Conservation (phyloP, 2,329 filamentous ascomycete species). For the Paraphoma sp. region DNA sequence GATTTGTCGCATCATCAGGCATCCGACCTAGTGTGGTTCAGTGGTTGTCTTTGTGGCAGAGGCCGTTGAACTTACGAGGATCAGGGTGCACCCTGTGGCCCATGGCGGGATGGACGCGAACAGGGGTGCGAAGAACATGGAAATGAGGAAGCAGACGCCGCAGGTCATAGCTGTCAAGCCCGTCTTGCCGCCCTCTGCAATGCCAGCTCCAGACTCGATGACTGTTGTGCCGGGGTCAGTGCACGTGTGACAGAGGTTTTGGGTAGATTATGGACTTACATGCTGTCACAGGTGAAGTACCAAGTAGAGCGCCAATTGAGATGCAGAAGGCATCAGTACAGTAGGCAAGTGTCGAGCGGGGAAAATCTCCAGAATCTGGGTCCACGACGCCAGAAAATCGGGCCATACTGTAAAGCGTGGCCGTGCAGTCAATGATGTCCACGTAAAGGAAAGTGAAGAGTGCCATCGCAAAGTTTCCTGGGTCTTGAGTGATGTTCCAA, state of each 20-base stretch:
- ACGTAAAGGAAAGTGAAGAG: conserved; percentile 92
- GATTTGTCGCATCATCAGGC: conserved; percentile 76
- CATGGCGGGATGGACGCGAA: conserved; percentile 89
- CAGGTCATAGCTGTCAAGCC: conserved; percentile 80
- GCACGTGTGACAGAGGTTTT: neutral
- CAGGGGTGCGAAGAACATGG: conserved; percentile 88
- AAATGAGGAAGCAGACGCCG: conserved; percentile 84
- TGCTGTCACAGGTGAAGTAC: conserved; percentile 80
- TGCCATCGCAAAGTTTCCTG: conserved; percentile 79
- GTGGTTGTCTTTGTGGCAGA: neutral
- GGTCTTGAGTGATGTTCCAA: conserved; percentile 72
- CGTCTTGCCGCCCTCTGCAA: conserved; percentile 84
- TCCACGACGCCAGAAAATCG: conserved; percentile 82
- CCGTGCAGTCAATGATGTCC: conserved; percentile 87
- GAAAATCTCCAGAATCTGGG: conserved; percentile 82
- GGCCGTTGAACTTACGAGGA: conserved; percentile 64
- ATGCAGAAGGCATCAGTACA: conserved; percentile 84
- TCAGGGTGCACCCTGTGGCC: conserved; percentile 84
- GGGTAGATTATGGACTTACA: conserved; percentile 44
- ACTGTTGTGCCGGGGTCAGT: conserved; percentile 41
- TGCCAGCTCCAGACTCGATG: conserved; percentile 85
- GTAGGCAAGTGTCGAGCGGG: conserved; percentile 83
- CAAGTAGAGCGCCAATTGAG: conserved; percentile 79
- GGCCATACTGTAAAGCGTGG: conserved; percentile 88
- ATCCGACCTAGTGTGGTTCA: conserved; percentile 56